Evolutionary conservation across 441 rosid genomes (phyloP).

Genomic region (Macaranga tanarius): DNA sequence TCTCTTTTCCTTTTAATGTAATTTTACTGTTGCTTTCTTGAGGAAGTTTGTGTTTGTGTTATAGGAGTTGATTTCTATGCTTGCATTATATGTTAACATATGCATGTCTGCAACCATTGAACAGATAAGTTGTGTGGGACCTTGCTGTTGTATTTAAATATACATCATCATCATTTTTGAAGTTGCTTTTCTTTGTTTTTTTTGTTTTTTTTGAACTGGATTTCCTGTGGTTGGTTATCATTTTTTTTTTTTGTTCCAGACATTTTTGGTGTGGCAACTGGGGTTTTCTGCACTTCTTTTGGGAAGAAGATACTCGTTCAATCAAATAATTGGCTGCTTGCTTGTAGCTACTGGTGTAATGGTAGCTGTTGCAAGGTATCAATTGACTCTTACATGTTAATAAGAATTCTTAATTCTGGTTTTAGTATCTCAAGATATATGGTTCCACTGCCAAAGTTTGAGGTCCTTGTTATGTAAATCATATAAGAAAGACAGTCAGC

Average conservation of each 20-base stretch:
- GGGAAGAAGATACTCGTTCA: slow-evolving; percentile 57
- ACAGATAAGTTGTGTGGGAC: background rate
- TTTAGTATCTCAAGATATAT: background rate
- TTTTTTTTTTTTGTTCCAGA: slow-evolving; percentile 41
- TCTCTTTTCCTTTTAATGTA: background rate
- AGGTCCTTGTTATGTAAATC: background rate
- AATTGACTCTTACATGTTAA: background rate
- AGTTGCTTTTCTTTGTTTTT: slow-evolving; percentile 12
- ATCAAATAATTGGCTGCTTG: slow-evolving; percentile 69
- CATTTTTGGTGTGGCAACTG: slow-evolving; percentile 88
- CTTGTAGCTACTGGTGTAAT: slow-evolving; percentile 81
- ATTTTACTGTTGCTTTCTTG: background rate
- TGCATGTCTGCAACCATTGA: background rate
- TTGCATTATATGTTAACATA: background rate
- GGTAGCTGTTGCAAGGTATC: slow-evolving; percentile 74
- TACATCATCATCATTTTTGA: background rate
- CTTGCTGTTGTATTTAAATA: background rate
- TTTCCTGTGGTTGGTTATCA: background rate
- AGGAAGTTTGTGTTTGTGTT: background rate
- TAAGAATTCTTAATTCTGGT: background rate
- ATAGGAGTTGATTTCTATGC: background rate
- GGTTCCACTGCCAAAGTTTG: background rate
- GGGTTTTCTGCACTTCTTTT: slow-evolving; percentile 58
- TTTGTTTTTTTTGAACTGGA: background rate
- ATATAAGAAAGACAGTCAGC: background rate